phyloP scores from a whole-genome alignment of 305 asterid genomes.

The Rubia peregrina region DNA sequence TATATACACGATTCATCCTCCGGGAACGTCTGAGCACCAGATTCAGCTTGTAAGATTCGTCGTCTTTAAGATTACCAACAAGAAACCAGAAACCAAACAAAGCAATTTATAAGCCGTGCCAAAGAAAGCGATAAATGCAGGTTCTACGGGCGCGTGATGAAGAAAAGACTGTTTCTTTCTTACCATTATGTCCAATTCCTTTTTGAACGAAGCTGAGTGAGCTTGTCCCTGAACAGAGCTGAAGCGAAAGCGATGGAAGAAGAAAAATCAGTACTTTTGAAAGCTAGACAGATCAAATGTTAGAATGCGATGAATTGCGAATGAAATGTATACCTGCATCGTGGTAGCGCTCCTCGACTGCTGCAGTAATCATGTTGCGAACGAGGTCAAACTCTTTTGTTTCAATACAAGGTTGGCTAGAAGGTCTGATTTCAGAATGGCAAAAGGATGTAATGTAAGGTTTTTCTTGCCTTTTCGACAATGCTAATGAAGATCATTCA shows the following conservation, averaged over 20 bases:
- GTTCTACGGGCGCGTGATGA: neutral
- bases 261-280: neutral
- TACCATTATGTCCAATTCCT: slow-evolving; percentile 62
- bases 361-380: slow-evolving; percentile 87
- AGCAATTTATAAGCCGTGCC: no score
- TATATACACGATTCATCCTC: slow-evolving; percentile 20
- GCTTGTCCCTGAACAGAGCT: slow-evolving; percentile 89
- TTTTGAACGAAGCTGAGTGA: slow-evolving; percentile 75
- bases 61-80: neutral
- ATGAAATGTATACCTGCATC: slow-evolving; percentile 65
- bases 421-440: slow-evolving; percentile 45
- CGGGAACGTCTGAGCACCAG: slow-evolving; percentile 4
- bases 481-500: neutral
- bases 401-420: slow-evolving; percentile 65
- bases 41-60: neutral
- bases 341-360: slow-evolving; percentile 82
- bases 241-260: slow-evolving; percentile 10
- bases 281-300: neutral
- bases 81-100: neutral
- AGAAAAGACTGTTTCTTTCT: neutral
- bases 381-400: slow-evolving; percentile 73
- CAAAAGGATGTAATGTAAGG: neutral
- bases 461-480: neutral
- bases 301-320: neutral
- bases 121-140: neutral